Base-by-base conservation (phyloP, 371 early-diverging fungal genomes). In the Rhizopus sp. region DNA sequence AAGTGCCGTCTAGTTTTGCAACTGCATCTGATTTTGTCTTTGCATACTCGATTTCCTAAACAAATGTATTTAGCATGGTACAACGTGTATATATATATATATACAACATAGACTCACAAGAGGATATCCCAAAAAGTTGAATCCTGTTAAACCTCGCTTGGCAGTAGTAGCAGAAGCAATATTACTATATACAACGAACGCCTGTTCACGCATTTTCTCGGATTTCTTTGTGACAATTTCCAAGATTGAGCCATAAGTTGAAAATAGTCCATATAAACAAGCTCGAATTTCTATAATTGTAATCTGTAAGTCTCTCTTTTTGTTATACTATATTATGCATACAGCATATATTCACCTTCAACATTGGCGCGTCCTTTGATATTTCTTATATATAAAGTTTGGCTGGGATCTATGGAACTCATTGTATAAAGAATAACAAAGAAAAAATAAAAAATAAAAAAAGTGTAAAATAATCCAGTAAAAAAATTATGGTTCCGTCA, bases 131-230 rank as follows among this genome's bases (percentile, higher is more conserved):
- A 86, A 89, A 65, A 94, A 88, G 1, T 68, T 80, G 64, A 89
- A 91, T 45, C 91, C 91, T 59, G 91, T 88, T 41, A 93, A 69
- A 34, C 83, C 80, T 63, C 92, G 75, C 63, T 90, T 61, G 29
- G 93, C 93, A 9, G 85, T 72, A 9, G 91, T 75, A 0, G 98
- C 94, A 16, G 84, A 73, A 4, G 91, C 75, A 38, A 91, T 75
- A 53, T 93, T 88, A 46, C 78, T 75, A 69, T 91, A 96, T 31
- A 89, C 93, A 32, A 98, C 76, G 69, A 94, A 96, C 1, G 98
- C 98, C 72, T 98, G 98, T n/a, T 96, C 97, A 15, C 96, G 90
- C 91, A 91, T 89, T 61, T 88, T 84, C 51, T 80, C 69, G 10
- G 87, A 87, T 54, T 88, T 83, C 58, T 83, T 80, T 8, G 93